Conservation (phyloP, 768 basidiomycete species). For the Daedaleopsis nitida region DNA sequence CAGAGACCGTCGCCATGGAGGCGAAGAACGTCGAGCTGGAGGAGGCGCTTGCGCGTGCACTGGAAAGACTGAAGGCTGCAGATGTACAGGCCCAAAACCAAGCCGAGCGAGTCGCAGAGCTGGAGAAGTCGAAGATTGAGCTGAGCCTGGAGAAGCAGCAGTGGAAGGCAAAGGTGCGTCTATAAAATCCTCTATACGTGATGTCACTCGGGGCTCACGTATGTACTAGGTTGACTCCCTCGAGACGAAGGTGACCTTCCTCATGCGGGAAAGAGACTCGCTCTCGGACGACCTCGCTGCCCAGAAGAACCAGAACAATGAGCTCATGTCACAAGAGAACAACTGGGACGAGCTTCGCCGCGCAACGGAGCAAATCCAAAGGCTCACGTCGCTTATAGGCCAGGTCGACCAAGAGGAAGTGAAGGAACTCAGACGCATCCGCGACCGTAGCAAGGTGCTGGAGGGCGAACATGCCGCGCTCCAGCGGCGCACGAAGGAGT, state of each 20-base stretch:
- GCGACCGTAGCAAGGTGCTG: conserved; percentile 56
- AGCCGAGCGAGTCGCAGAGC: conserved; percentile 57
- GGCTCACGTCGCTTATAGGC: conserved; percentile 59
- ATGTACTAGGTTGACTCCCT: conserved; percentile 56
- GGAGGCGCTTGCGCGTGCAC: conserved; percentile 71
- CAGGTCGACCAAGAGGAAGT: conserved; percentile 73
- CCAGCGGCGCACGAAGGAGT: conserved; percentile 74
- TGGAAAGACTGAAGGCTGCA: conserved; percentile 70
- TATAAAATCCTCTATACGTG: neutral
- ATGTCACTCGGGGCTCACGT: conserved; percentile 17
- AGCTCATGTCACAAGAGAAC: conserved; percentile 60
- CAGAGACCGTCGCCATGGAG: conserved; percentile 50
- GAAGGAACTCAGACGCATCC: conserved; percentile 64
- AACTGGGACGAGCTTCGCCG: conserved; percentile 79
- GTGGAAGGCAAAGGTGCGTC: conserved; percentile 60
- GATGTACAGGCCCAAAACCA: conserved; percentile 65
- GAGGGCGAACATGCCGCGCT: conserved; percentile 69
- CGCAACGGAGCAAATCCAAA: conserved; percentile 72
- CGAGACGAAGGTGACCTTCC: conserved; percentile 57
- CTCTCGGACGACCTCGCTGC: conserved; percentile 49
- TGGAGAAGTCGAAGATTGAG: conserved; percentile 65
- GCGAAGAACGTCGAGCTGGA: conserved; percentile 63
- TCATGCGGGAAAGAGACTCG: conserved; percentile 64
- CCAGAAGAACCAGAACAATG: conserved; percentile 64
- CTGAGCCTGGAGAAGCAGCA: conserved; percentile 54